Base-by-base conservation (phyloP, 75 land plant genomes). In the Selaginella tamariscina region DNA sequence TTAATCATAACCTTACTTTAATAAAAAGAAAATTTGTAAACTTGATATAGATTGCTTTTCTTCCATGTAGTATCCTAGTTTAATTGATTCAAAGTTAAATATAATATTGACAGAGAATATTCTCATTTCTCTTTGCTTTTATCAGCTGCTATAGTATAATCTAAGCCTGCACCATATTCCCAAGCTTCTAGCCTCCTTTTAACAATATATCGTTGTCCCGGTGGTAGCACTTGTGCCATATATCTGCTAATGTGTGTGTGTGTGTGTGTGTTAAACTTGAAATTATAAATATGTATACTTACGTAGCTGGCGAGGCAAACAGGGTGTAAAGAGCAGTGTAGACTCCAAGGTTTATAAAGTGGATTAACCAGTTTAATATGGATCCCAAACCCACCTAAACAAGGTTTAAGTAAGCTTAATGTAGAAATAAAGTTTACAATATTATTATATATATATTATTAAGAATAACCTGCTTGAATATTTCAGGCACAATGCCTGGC, bases 391-490 rank as follows among this genome's bases (percentile, higher is more conserved):
- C 95, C 68, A 93, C 98, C 98, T 93, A 66, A 2, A 9, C 26
- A 21, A 2, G 62, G 9, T 59, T 59, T 23, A 1, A 23, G 33
- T 49, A 30, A 30, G 70, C 31, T 65, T 27, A n/a, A 9, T 30
- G 56, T 2, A 67, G 2, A 33, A 33, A 67, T 30, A 31, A 32
- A 67, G 24, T 24, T 24, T 9, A 8, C 24, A 32, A 72, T 66
- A 18, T 63, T 27, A 59, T 1, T 59, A 27, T 29, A 59, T 59
- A 59, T 11, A 0, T 1, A 59, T 21, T 1, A 26, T 32, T 31
- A 11, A 29, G 22, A 2, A 1, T n/a, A n/a, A 89, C 98, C 96
- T 93, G 96, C 31, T 65, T 82, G 32, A 93, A 85, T 56, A 93
- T 89, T 31, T 85, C 80, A 54, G 88, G 91, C 57, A 93, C 32